Percentiles rank a stretch among this genome's conserved stretches.
phyloP scores from a whole-genome alignment of 768 basidiomycete species.

The Astraeus odoratus region DNA sequence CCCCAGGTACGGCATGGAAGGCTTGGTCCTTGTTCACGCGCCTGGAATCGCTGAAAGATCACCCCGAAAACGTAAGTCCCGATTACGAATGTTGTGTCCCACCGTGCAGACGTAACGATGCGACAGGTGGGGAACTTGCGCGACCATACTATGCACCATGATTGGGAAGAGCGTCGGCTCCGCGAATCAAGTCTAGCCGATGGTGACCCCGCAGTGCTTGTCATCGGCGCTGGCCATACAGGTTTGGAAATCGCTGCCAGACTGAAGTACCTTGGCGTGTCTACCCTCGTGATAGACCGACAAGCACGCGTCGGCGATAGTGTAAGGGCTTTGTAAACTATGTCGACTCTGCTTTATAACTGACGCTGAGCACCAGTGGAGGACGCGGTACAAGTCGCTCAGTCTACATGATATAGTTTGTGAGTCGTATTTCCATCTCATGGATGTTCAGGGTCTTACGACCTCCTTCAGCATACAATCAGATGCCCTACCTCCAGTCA shows the following conservation, averaged over 20 bases:
- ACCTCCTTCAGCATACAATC: slow-evolving; percentile 36
- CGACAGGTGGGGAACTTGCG: slow-evolving; percentile 33
- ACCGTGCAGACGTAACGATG: background rate
- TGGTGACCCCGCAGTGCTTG: slow-evolving; percentile 47
- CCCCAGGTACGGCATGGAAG: slow-evolving; percentile 40
- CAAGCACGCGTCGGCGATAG: slow-evolving; percentile 44
- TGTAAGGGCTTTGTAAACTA: slow-evolving; percentile 6
- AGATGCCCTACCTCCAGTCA: slow-evolving; percentile 49
- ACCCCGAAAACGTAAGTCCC: slow-evolving; percentile 36
- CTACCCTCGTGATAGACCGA: slow-evolving; percentile 48
- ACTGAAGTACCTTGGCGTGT: slow-evolving; percentile 48
- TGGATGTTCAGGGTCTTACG: background rate
- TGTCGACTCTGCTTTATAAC: slow-evolving; percentile 1
- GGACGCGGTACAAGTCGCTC: slow-evolving; percentile 49
- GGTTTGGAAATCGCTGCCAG: slow-evolving; percentile 59
- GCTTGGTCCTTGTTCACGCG: slow-evolving; percentile 55
- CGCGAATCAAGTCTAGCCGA: slow-evolving; percentile 38
- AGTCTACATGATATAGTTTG: slow-evolving; percentile 47
- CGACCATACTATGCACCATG: slow-evolving; percentile 34
- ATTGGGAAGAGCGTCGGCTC: slow-evolving; percentile 43
- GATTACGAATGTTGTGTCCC: background rate
- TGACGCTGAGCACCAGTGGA: slow-evolving; percentile 31
- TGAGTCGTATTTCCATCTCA: slow-evolving; percentile 22
- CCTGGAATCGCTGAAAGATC: slow-evolving; percentile 47
- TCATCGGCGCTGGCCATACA: slow-evolving; percentile 61